Base-by-base conservation (phyloP, 352 stramenopile species). In the Globisporangium barbulae region DNA sequence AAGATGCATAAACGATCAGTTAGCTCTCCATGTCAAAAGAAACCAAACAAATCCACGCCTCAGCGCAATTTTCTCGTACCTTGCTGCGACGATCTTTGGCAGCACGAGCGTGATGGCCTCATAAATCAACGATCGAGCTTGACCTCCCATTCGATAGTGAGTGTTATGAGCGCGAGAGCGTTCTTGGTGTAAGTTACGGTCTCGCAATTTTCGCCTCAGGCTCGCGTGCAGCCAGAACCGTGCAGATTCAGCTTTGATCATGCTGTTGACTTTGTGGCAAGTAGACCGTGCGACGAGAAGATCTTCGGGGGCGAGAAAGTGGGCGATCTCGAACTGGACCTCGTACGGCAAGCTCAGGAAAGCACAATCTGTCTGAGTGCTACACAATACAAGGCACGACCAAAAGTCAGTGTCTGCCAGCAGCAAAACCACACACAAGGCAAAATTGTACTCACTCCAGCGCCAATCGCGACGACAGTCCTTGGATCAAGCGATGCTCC, bases 171-270 rank as follows among this genome's bases (percentile, higher is more conserved):
- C 65, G 66, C 72, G 78, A 78, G 70, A 85, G 73, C 76, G 76
- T 59, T 71, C 75, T 70, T 69, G 67, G 42, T 69, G 63, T 68
- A 72, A 59, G 74, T 79, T 71, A 44, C 69, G 70, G 65, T 86
- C 76, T 65, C 78, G 78, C 66, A 81, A 76, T 63, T 81, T 90
- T 52, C 84, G 83, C 58, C 82, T 78, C 61, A 96, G 74, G 53
- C 83, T 91, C 60, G 85, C 74, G 48, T 94, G 86, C 48, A 93
- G 65, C 87, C 87, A 96, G 71, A 91, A 96, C 5, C 87, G 79
- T 49, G 83, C 80, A 15, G 87, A 93, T 55, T 96, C 87, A 5
- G 87, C 87, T 59, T 83, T 86, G 42, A 96, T 74, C 74, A 96
- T 79, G 58, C 80, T 84, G 66, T 96, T 93, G 12, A 96, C 72